These are phyloP conservation scores for Coffea humblotiana DNA, from an alignment of 305 asterid genomes.

Conservation along the genomic window DNA sequence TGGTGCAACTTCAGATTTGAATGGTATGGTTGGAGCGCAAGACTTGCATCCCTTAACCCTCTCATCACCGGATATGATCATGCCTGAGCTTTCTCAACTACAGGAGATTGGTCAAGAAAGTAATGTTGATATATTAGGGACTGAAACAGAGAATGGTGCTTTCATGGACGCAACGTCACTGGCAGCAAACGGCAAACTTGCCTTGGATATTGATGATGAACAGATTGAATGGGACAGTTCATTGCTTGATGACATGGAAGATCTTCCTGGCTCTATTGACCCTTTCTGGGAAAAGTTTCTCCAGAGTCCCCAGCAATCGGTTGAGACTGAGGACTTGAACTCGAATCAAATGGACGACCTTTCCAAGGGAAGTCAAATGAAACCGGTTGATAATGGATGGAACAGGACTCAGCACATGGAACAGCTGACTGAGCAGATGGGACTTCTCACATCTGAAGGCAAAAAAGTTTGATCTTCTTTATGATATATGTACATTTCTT, in stretches of 20 bases:
- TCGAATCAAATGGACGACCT: constrained; percentile 38
- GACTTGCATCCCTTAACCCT: constrained; percentile 38
- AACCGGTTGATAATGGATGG: constrained; percentile 51
- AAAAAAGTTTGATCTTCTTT: constrained; percentile 38
- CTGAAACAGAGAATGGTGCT: constrained; percentile 31
- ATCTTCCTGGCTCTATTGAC: constrained; percentile 64
- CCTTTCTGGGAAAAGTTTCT: constrained; percentile 86
- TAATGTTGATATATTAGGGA: constrained; percentile 38
- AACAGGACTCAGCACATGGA: constrained; percentile 55
- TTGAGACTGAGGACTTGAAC: constrained; percentile 46
- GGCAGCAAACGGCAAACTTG: constrained; percentile 30
- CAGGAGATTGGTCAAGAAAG: constrained; percentile 40
- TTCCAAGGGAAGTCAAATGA: constrained; percentile 39
- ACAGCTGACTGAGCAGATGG: constrained; percentile 81
- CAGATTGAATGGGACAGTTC: constrained; percentile 59
- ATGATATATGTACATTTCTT: constrained; percentile 17
- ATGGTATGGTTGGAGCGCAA: constrained; percentile 35
- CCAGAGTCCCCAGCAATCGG: constrained; percentile 49
- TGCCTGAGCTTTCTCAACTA: constrained; percentile 48
- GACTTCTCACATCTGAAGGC: constrained; percentile 58
- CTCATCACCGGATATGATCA: constrained; percentile 40
- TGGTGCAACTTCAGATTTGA: constrained; percentile 30
- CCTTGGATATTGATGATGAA: constrained; percentile 44
- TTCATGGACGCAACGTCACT: constrained; percentile 44
- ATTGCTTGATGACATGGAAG: constrained; percentile 60